Conservation (phyloP, 768 basidiomycete genomes). For the Mrakia blollopis region DNA sequence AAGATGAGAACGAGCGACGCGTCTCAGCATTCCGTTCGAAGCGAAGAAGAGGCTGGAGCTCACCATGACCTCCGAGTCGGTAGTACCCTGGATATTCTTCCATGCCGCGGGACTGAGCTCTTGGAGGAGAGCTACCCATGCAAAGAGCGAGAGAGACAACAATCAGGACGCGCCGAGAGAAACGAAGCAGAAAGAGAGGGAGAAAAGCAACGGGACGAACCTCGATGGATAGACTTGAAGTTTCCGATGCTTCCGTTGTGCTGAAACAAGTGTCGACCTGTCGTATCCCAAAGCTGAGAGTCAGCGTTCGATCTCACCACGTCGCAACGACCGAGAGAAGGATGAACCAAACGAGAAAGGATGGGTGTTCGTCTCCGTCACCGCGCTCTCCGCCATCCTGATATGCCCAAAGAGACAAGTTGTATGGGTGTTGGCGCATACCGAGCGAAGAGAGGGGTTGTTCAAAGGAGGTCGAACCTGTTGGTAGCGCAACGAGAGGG, state of each 20-base stretch:
- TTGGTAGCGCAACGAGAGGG: neutral
- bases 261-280: constrained; percentile 37
- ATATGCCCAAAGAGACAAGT: constrained; percentile 42
- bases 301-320: neutral
- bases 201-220: too few relatives aligned
- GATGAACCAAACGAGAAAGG: constrained; percentile 38
- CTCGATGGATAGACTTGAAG: constrained; percentile 34
- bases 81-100: constrained; percentile 8
- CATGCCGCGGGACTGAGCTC: neutral
- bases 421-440: constrained; percentile 40
- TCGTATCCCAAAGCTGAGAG: neutral
- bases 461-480: constrained; percentile 38
- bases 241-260: constrained; percentile 43
- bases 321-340: neutral
- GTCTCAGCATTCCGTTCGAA: neutral
- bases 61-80: constrained; percentile 22
- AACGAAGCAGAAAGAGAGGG: too few relatives aligned
- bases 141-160: too few relatives aligned
- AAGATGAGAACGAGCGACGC: neutral
- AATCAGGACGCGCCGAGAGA: too few relatives aligned
- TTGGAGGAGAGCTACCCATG: neutral
- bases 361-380: constrained; percentile 39
- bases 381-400: constrained; percentile 41
- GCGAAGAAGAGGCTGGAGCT: neutral
- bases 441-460: constrained; percentile 38